phyloP scores from a whole-genome alignment of 2,329 filamentous ascomycete species.

The Aureobasidium pullulans region DNA sequence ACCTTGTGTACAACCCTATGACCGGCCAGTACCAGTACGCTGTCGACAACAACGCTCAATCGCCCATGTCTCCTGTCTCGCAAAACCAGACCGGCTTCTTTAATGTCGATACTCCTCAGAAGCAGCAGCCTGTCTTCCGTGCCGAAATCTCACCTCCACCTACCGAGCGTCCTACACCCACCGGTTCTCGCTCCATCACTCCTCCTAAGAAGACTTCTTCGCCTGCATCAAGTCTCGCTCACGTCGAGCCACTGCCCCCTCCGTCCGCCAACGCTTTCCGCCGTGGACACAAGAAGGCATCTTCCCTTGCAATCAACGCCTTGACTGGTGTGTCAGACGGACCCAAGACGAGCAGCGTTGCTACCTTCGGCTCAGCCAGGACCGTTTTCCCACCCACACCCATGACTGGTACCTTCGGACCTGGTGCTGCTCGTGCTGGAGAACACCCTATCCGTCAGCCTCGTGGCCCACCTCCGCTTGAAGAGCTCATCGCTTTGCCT shows the following conservation, averaged over 20 bases:
- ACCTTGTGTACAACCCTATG: conserved; percentile 74
- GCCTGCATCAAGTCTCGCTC: conserved; percentile 49
- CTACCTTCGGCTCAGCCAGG: conserved; percentile 38
- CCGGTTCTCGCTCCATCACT: conserved; percentile 55
- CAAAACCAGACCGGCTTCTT: conserved; percentile 19
- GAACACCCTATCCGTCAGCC: conserved; percentile 93
- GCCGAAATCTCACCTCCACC: conserved; percentile 78
- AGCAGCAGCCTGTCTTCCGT: conserved; percentile 52
- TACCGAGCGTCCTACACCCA: conserved; percentile 41
- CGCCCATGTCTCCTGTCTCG: conserved; percentile 27
- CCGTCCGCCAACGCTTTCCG: conserved; percentile 89
- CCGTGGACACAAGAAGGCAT: conserved; percentile 73
- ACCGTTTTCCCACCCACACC: conserved; percentile 65
- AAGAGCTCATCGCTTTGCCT: conserved; percentile 83
- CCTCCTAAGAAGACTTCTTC: conserved; percentile 58
- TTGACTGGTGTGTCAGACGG: conserved; percentile 49
- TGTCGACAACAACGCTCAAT: conserved; percentile 58
- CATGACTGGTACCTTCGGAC: conserved; percentile 78
- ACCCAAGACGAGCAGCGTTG: conserved; percentile 61
- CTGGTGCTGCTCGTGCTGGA: conserved; percentile 84
- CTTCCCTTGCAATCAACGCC: conserved; percentile 59
- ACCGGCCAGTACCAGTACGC: conserved; percentile 80
- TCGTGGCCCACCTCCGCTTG: conserved; percentile 80
- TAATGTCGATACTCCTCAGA: conserved; percentile 16
- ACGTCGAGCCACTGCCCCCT: conserved; percentile 68